Base-by-base conservation (phyloP, 768 basidiomycete species). In the Suillus lakei region DNA sequence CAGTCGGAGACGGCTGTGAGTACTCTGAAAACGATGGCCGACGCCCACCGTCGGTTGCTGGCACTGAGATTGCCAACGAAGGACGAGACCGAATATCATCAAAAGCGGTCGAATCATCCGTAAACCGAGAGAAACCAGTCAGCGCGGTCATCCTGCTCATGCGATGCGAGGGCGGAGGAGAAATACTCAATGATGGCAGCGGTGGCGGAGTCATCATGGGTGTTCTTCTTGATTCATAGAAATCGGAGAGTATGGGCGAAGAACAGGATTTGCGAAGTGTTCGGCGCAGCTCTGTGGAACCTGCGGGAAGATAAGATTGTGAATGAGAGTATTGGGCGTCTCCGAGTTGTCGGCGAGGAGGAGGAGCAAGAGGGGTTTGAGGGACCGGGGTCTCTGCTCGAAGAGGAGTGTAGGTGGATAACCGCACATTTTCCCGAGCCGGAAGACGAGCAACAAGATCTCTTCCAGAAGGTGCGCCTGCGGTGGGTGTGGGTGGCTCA, bases 1-100 rank as follows among this genome's bases (percentile, higher is more conserved):
- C 87, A 4, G 91, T 91, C 2, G 91, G 92, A 12, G 91, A 93
- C 5, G 85, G 82, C 67, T 88, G 86, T 12, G 90, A 88, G 73
- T 90, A 89, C 62, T 88, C 85, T 15, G 90, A 91, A 34, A 88
- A 68, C 23, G 91, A 90, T 4, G 80, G 85, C 46, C 88, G 82
- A 67, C 80, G 83, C 3, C 38, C 38, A 21, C 71, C 70, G 15
- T 74, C 73, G 21, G 69, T 67, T 76, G 82, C 68, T 73, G 75
- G 72, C 4, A 84, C 74, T 28, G 88, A 88, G 54, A 86, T 68
- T 23, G 85, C 81, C 65, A 87, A 75, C 2, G 88, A 89, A 36
- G 79, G 78, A 61, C 87, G 72, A 16, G 72, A 78, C 2, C 66
- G 73, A 34, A 68, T 71, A 43, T 75, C 70, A 62, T 77, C 64